phyloP scores from a whole-genome alignment of 371 early-diverging fungal genomes.

The Syncephalastrum racemosum region DNA sequence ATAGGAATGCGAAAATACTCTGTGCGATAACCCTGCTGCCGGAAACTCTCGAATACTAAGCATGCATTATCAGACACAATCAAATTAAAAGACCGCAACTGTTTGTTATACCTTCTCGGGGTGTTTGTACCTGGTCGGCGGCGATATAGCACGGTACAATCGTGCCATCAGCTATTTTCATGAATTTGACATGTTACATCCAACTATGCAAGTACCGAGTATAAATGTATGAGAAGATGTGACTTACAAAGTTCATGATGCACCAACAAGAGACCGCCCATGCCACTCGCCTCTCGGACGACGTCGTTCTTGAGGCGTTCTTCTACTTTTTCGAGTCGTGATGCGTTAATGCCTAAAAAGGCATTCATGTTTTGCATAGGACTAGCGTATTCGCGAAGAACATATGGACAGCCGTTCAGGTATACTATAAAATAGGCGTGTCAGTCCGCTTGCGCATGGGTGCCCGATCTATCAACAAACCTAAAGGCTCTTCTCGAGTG shows the following conservation, averaged over 20 bases:
- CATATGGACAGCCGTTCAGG: constrained; percentile 67
- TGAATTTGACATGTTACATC: neutral
- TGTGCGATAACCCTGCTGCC: constrained; percentile 46
- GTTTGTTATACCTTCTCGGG: constrained; percentile 49
- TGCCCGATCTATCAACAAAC: constrained; percentile 13
- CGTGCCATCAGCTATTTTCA: constrained; percentile 43
- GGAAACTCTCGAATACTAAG: constrained; percentile 53
- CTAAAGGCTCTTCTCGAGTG: constrained; percentile 74
- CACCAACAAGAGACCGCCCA: constrained; percentile 61
- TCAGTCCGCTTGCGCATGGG: neutral
- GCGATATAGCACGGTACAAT: constrained; percentile 69
- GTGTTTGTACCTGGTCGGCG: constrained; percentile 62
- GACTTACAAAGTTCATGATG: constrained; percentile 64
- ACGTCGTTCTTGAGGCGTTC: constrained; percentile 69
- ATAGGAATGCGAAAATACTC: constrained; percentile 68
- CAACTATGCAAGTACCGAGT: neutral
- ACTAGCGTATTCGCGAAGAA: constrained; percentile 60
- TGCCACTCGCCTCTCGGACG: constrained; percentile 52
- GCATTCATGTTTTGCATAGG: constrained; percentile 68
- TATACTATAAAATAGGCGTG: constrained; percentile 36
- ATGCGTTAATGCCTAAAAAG: constrained; percentile 65
- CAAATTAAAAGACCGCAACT: neutral
- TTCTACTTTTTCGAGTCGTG: constrained; percentile 71
- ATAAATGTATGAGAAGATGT: neutral
- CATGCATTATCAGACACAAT: neutral